phyloP scores from a whole-genome alignment of 306 rosid species.

The Styphnolobium japonicum region DNA sequence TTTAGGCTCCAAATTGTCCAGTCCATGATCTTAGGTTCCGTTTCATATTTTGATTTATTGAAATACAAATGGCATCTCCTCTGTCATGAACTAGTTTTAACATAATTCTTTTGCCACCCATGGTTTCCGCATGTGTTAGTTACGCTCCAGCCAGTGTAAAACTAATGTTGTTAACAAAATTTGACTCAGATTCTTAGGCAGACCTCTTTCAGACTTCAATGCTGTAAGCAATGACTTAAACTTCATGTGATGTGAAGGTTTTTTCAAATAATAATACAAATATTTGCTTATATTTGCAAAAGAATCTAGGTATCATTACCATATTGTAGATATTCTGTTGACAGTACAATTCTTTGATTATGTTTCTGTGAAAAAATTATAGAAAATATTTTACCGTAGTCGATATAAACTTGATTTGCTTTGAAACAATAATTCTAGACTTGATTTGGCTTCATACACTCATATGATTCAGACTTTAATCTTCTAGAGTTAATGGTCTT shows the following conservation, averaged over 20 bases:
- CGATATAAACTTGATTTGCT: too few relatives aligned
- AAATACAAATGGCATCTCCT: neutral
- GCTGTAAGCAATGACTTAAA: neutral
- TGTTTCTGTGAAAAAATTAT: neutral
- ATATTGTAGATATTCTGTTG: neutral
- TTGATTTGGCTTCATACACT: too few relatives aligned
- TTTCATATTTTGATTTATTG: neutral
- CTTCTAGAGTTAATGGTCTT: too few relatives aligned
- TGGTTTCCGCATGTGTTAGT: neutral
- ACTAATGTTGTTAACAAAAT: neutral
- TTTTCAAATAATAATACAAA: neutral
- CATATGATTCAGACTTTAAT: too few relatives aligned
- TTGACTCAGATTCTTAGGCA: neutral
- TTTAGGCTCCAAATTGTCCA: neutral
- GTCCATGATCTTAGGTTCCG: neutral
- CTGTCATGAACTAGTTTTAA: neutral
- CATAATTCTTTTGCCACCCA: neutral
- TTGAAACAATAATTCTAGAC: too few relatives aligned
- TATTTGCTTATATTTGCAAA: neutral
- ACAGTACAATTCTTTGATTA: neutral
- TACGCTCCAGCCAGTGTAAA: neutral
- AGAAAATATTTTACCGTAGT: neutral
- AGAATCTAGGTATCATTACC: neutral
- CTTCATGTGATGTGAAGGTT: neutral
- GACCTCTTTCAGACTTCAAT: neutral